phyloP scores from a whole-genome alignment of 805 yeast species.

The Candida sakaeoensis region DNA sequence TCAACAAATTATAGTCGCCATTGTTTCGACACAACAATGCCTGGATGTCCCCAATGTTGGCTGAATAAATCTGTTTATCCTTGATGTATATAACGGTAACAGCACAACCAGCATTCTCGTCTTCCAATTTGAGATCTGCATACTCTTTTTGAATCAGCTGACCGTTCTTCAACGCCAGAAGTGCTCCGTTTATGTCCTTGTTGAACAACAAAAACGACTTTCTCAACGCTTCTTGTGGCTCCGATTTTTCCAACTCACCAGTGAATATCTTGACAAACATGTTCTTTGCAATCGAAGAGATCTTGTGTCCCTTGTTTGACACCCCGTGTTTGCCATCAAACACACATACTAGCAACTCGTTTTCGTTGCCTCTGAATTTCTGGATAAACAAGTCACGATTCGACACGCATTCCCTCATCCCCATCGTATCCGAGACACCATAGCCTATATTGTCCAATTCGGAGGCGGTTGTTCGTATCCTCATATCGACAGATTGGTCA shows the following conservation, averaged over 20 bases:
- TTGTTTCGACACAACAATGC: constrained; percentile 74
- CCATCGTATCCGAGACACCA: constrained; percentile 89
- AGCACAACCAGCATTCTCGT: constrained; percentile 77
- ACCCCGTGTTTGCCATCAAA: constrained; percentile 80
- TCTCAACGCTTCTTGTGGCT: constrained; percentile 71
- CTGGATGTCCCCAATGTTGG: constrained; percentile 89
- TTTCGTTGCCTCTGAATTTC: constrained; percentile 78
- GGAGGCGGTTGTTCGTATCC: constrained; percentile 89
- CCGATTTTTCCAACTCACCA: constrained; percentile 58
- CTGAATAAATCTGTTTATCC: constrained; percentile 68
- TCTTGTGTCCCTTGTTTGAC: constrained; percentile 43
- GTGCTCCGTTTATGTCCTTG: constrained; percentile 69
- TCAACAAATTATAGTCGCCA: constrained; percentile 73
- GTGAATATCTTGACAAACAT: constrained; percentile 64
- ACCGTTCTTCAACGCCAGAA: constrained; percentile 42
- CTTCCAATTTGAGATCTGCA: constrained; percentile 55
- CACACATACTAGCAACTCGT: constrained; percentile 75
- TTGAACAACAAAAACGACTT: constrained; percentile 77
- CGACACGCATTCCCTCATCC: constrained; percentile 59
- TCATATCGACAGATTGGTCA: constrained; percentile 75
- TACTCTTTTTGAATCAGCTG: constrained; percentile 32
- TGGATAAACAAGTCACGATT: constrained; percentile 84
- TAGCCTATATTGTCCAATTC: constrained; percentile 71
- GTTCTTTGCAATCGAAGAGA: constrained; percentile 71
- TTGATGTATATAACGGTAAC: constrained; percentile 77